Evolutionary conservation across 177 flowering plant species (phyloP).

Genomic region (Vitis hybrid): DNA sequence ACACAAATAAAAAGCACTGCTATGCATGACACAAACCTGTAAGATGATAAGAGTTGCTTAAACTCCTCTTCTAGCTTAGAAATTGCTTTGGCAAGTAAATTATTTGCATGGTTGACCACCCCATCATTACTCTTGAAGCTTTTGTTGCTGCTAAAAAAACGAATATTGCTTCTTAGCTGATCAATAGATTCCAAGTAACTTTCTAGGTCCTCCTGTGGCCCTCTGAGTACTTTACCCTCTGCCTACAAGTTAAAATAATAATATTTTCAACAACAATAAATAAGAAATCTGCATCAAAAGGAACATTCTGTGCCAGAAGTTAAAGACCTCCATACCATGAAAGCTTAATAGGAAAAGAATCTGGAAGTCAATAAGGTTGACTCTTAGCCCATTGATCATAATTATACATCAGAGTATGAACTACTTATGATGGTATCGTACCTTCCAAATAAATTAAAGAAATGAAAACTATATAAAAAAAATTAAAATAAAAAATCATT

Average conservation of each 20-base stretch:
- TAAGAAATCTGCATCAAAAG: neutral
- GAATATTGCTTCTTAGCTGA: constrained; percentile 66
- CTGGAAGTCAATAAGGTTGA: too few species aligned
- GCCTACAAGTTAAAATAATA: constrained; percentile 45
- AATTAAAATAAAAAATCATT: too few species aligned
- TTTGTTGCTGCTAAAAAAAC: constrained; percentile 69
- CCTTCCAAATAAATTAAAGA: too few species aligned
- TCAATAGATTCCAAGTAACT: constrained; percentile 86
- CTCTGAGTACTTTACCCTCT: constrained; percentile 77
- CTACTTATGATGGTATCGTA: too few species aligned
- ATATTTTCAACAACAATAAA: constrained; percentile 2
- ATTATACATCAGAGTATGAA: too few species aligned
- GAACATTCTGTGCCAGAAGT: neutral
- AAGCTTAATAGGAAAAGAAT: neutral
- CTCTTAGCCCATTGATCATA: too few species aligned
- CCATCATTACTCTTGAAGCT: constrained; percentile 67
- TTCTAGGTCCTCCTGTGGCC: constrained; percentile 94
- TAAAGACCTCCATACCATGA: neutral
- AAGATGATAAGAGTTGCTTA: constrained; percentile 54
- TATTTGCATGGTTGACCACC: constrained; percentile 68
- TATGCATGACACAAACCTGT: constrained; percentile 58
- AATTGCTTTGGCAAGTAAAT: constrained; percentile 71
- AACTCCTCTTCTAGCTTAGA: constrained; percentile 92
- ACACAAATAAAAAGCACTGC: neutral
- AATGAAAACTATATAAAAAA: too few species aligned